Percentiles rank a stretch among this genome's conserved stretches.
These are phyloP conservation scores for Alnus glutinosa DNA, from an alignment of 306 rosid genomes.

Conservation along the genomic window DNA sequence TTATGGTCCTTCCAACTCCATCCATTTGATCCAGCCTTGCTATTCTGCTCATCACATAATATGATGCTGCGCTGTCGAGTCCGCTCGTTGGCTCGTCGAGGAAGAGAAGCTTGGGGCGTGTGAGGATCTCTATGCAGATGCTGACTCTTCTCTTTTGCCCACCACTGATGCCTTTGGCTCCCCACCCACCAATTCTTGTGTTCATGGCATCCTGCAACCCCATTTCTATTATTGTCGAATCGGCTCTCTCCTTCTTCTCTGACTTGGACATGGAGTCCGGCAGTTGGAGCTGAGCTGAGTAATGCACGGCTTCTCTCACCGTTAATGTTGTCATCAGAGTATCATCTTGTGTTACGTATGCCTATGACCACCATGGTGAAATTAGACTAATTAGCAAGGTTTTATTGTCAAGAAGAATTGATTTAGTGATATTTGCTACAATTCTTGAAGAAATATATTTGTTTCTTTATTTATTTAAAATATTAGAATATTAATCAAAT, in stretches of 20 bases:
- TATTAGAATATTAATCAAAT: no score
- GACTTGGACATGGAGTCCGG: slow-evolving; percentile 39
- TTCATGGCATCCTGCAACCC: slow-evolving; percentile 46
- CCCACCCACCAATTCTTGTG: slow-evolving; percentile 57
- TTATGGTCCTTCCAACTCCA: neutral
- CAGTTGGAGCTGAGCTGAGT: slow-evolving; percentile 53
- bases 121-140: slow-evolving; percentile 51
- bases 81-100: slow-evolving; percentile 55
- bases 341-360: slow-evolving; percentile 52
- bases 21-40: neutral
- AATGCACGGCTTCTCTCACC: no score
- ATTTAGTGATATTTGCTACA: neutral
- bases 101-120: slow-evolving; percentile 43
- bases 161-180: slow-evolving; percentile 46
- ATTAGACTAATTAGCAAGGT: neutral
- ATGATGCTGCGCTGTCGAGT: slow-evolving; percentile 3
- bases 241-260: slow-evolving; percentile 49
- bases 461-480: no score
- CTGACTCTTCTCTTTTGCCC: slow-evolving; percentile 51
- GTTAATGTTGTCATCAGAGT: slow-evolving; percentile 41
- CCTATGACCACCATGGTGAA: slow-evolving; percentile 19
- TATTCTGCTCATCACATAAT: neutral
- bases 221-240: slow-evolving; percentile 44
- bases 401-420: no score
- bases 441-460: no score